Base-by-base conservation (phyloP, 2,329 filamentous ascomycete genomes). In the Ceratocystis diversiconidia region DNA sequence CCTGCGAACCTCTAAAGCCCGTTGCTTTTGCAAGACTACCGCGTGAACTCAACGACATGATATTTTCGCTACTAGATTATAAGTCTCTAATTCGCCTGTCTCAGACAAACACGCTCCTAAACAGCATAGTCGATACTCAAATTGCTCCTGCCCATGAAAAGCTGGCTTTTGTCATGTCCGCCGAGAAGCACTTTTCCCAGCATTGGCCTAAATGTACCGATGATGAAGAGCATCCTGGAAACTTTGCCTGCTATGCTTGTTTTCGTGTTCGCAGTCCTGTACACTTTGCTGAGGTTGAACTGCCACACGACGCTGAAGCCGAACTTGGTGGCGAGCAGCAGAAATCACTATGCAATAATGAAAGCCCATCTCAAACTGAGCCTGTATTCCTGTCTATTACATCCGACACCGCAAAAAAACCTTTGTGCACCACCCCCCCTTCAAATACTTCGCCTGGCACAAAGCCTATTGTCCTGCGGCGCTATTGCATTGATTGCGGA, bases 401-500 rank as follows among this genome's bases (percentile, higher is more conserved):
- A 5, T 12, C 19, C 32, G 25, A 6, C 12, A 7, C 15, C 22
- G 10, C 12, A n/a, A 32, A 62, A 32, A 28, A 62, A 2, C 7
- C 43, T 17, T 15, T 10, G 43, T n/a, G 12, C 10, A 12, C 36
- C 36, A 41, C 12, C 4, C 12, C 55, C 28, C 12, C 55, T 1
- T 59, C 44, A 22, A 19, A 25, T 52, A 17, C 44, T 15, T 8
- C 10, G 5, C 22, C 25, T n/a, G 17, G 62, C 22, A 41, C 59
- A 5, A 8, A 48, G 5, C n/a, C 71, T 41, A 68, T 74, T 22
- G 68, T 71, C 62, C 70, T 78, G 6, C 74, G 76, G 6, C 73
- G 76, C 25, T 78, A 76, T 68, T 78, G 76, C 68, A 74, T 78
- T 62, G 74, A 74, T 22, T 78, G 76, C 59, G 76, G 76, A n/a